Evolutionary conservation across 2,329 filamentous ascomycete genomes (phyloP), one percentile per base, ranked within the genome.

Genomic region (Colletotrichum spinosum): DNA sequence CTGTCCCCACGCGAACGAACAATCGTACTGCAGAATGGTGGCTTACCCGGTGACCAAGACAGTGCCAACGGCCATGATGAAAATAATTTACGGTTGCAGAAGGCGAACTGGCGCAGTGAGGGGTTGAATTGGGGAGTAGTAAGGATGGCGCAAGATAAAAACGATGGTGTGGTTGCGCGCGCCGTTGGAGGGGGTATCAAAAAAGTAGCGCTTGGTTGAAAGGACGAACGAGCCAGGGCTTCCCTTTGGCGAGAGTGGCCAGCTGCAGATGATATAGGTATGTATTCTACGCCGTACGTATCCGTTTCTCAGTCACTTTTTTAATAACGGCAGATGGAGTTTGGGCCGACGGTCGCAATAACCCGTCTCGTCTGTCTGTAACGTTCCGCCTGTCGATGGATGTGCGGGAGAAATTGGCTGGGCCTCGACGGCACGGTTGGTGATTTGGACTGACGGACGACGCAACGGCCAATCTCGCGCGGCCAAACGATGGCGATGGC

Each of bases 31-130:
- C 25, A 25, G 25, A 25, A 25, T 42, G 25, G 65, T 67, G 72
- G 72, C 89, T 83, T 89, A 97, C 94, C 94, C 94, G 74, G 94
- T 94, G 77, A 97, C 89, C 75, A 97, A 88, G 76, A 97, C 93
- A 68, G 94, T 96, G 83, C 93, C 93, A 72, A 92, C 86, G 78
- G 90, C 81, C 93, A 97, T 97, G 69, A 69, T 83, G 71, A 68
- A 66, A 45, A 55, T n/a, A 48, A 56, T 64, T 63, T 67, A 54
- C 41, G 45, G 49, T 25, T 38, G 63, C 25, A 52, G 55, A 65
- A 66, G 42, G 42, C 56, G 51, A 53, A 46, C 55, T 58, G 50
- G 37, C 49, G 44, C 10, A 33, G 42, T 65, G 55, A 54, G 56
- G 55, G 50, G 56, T 48, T 37, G 51, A 39, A 41, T 65, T 57